Base-by-base conservation (phyloP, 2,329 filamentous ascomycete species). In the Colletotrichum liriopes region DNA sequence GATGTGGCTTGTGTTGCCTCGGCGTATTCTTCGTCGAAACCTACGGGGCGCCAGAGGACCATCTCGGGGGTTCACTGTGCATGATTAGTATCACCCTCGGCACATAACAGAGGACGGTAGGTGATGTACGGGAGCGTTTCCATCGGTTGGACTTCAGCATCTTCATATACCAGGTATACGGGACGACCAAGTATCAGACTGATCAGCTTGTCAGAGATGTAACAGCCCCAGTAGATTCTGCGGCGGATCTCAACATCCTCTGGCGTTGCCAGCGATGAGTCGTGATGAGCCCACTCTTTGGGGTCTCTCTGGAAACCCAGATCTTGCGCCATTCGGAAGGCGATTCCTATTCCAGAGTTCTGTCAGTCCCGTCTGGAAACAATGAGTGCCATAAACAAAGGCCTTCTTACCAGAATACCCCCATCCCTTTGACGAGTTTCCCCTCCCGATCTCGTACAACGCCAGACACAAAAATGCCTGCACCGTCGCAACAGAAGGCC, bases 151-250 rank as follows among this genome's bases (percentile, higher is more conserved):
- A 72, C 75, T 43, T 76, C 72, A 9, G 66, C 73, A 14, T 68
- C 74, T 1, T 74, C 65, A 14, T 73, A 67, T 6, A 58, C 64
- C 5, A 76, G 63, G 29, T 76, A 71, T 2, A 76, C 71, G 0
- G 75, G 71, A 11, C 71, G 72, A 0, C 74, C 76, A 3, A 77
- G 58, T 1, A 74, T 66, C 11, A 74, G 63, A 29, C 74, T 77
- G 12, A 77, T 75, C 16, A 77, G 41, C 52, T 79, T 79, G 51
- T 79, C 78, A 0, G 77, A 78, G 18, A 75, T 72, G 59, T 79
- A 79, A 39, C 76, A 78, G 18, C 78, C 77, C 78, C 78, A 79
- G 59, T 78, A 79, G 20, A 80, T 79, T 1, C 77, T 76, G 6
- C 77, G 59, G 1, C 78, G 74, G 3, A 80, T 75, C 35, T 78